A percentile compares a stretch with the other conserved stretches of the same genome.
Conservation (phyloP, 2,329 filamentous ascomycete species). For the Hawksworthiomyces lignivorus region DNA sequence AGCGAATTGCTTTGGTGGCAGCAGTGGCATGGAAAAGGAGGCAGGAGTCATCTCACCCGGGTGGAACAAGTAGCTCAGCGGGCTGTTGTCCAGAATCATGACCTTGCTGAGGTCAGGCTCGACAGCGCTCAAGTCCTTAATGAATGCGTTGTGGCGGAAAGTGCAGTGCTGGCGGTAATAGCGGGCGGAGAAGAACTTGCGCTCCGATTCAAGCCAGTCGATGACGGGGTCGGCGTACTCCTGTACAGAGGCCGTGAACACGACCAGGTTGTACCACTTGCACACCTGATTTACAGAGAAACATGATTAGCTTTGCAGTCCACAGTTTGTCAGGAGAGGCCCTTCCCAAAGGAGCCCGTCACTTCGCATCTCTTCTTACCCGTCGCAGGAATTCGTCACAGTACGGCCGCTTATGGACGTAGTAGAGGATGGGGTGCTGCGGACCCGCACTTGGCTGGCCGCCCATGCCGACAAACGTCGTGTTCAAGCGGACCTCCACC, state of each 20-base stretch:
- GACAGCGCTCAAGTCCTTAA: conserved; percentile 93
- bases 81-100: conserved; percentile 98
- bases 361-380: conserved; percentile 42
- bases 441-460: conserved; percentile 63
- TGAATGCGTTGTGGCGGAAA: conserved; percentile 89
- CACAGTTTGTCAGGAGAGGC: too few species aligned
- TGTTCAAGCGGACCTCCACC: conserved; percentile 90
- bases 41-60: conserved; percentile 58
- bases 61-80: conserved; percentile 96
- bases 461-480: conserved; percentile 58
- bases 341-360: too few species aligned
- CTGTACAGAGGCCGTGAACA: conserved; percentile 96
- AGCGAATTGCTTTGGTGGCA: too few species aligned
- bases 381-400: conserved; percentile 94
- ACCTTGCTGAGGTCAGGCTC: conserved; percentile 96
- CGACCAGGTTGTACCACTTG: conserved; percentile 96
- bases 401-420: conserved; percentile 94
- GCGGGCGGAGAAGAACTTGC: conserved; percentile 88
- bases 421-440: conserved; percentile 95
- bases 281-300: conserved; percentile 53
- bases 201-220: conserved; percentile 94
- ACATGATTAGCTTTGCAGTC: neutral
- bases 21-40: too few species aligned
- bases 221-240: conserved; percentile 98
- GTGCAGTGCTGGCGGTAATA: conserved; percentile 98